Conservation (phyloP, 176 grass and related monocot genomes). For the Oryza rufipogon region DNA sequence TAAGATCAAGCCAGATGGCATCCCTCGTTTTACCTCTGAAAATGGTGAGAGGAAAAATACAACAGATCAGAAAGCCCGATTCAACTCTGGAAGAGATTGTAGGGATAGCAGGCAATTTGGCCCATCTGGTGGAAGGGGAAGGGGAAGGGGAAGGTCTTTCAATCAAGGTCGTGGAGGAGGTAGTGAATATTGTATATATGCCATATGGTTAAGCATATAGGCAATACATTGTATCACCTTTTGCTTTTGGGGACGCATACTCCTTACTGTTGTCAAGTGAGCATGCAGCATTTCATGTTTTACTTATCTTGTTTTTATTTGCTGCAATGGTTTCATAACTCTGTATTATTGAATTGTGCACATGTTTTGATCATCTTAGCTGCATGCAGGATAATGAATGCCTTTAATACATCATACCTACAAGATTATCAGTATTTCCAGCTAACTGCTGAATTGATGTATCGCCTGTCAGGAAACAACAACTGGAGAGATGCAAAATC, state of each 20-base stretch:
- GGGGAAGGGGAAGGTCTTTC: conserved; percentile 42
- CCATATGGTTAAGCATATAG: neutral
- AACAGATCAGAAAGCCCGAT: conserved; percentile 51
- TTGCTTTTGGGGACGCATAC: conserved; percentile 34
- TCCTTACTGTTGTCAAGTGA: neutral
- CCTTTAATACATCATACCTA: conserved; percentile 1
- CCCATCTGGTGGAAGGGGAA: conserved; percentile 49
- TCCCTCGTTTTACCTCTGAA: conserved; percentile 38
- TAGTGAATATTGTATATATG: conserved; percentile 18
- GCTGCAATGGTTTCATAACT: conserved; percentile 2
- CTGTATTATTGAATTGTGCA: conserved; percentile 1
- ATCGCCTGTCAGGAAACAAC: conserved; percentile 49
- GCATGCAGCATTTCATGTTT: neutral
- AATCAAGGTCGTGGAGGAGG: conserved; percentile 58
- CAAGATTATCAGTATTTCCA: conserved; percentile 3
- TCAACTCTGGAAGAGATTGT: conserved; percentile 46
- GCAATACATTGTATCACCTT: conserved; percentile 19
- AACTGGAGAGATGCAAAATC: conserved; percentile 53
- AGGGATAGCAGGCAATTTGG: conserved; percentile 48
- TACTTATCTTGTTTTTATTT: conserved; percentile 8
- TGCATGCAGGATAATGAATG: conserved; percentile 19
- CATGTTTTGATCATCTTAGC: conserved; percentile 22
- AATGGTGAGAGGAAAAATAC: conserved; percentile 36
- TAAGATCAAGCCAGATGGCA: conserved; percentile 39
- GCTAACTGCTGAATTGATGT: conserved; percentile 11